Evolutionary conservation across 2,329 filamentous ascomycete genomes (phyloP), one percentile per base, ranked within the genome.

Genomic region (Westerdykella ornata): DNA sequence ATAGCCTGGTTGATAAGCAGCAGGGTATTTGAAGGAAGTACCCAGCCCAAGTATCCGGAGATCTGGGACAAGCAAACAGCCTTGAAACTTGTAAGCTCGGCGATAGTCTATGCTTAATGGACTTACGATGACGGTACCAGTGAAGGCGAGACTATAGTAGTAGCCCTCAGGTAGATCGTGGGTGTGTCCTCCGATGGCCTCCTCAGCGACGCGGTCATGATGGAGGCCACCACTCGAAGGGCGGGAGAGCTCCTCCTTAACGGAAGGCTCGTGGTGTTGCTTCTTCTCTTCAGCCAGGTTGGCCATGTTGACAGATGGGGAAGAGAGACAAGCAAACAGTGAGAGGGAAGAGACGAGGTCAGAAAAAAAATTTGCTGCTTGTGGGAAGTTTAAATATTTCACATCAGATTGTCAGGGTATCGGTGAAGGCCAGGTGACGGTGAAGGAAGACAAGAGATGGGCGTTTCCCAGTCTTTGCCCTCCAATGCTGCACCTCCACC

Each of bases 1-100:
- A 67, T 65, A 6, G 63, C 58, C n/a, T 52, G 54, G 41, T 67
- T 66, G 49, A 67, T 66, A 6, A 60, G 48, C 8, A 41, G 36
- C n/a, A 62, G 42, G 1, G 55, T 60, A 29, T 62, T 62, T 3
- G 56, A 37, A 3, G 58, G 58, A 2, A 62, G 47, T 2, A 60
- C 56, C 58, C 57, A 60, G 26, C 57, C 57, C 1, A 62, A 45
- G 35, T 62, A 62, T 4, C 56, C 57, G 11, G 53, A 54, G 17
- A 62, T 59, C 31, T 62, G 57, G 16, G 58, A 56, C 19, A 62
- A 44, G 45, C 58, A 62, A 34, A 56, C 57, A 3, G 54, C 58
- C 57, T 61, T 16, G n/a, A 31, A 22, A 22, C n/a, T 3, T 17
- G 37, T 16, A 14, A 39, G 28, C 13, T 14, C 12, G n/a, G n/a